Evolutionary conservation across 768 basidiomycete species (phyloP).

Genomic region (Boletus sensibilis): DNA sequence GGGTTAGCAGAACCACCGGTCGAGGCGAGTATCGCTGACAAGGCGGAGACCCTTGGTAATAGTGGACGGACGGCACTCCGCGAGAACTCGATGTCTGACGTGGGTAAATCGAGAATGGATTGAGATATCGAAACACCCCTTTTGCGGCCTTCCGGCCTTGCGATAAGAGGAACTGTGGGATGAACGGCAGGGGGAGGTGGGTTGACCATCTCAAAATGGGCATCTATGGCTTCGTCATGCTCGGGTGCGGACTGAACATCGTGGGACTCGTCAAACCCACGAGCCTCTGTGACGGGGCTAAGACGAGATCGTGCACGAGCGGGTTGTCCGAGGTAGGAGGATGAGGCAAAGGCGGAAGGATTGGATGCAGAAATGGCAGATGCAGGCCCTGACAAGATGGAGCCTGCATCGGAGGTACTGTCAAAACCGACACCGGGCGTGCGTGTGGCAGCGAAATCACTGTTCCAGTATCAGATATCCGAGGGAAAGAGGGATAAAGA

Average conservation of each 20-base stretch:
- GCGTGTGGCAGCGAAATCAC: constrained; percentile 67
- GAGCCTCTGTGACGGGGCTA: constrained; percentile 63
- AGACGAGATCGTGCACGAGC: constrained; percentile 46
- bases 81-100: constrained; percentile 43
- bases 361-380: constrained; percentile 53
- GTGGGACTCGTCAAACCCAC: constrained; percentile 30
- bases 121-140: constrained; percentile 31
- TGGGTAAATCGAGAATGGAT: constrained; percentile 16
- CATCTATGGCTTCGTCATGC: constrained; percentile 34
- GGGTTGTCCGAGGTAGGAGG: constrained; percentile 40
- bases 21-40: constrained; percentile 74
- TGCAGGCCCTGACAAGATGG: constrained; percentile 52
- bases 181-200: constrained; percentile 34
- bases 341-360: constrained; percentile 52
- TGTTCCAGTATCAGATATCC: constrained; percentile 25
- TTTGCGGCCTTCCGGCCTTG: constrained; percentile 29
- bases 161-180: constrained; percentile 16
- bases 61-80: constrained; percentile 48
- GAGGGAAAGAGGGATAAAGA: background rate
- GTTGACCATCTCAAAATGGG: constrained; percentile 56
- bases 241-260: constrained; percentile 26
- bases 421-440: constrained; percentile 50
- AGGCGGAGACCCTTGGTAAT: constrained; percentile 53
- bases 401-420: constrained; percentile 62
- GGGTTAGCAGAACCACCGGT: constrained; percentile 69